Base-by-base conservation (phyloP, 1,284 basidiomycete genomes). In the Marasmius fiardii region DNA sequence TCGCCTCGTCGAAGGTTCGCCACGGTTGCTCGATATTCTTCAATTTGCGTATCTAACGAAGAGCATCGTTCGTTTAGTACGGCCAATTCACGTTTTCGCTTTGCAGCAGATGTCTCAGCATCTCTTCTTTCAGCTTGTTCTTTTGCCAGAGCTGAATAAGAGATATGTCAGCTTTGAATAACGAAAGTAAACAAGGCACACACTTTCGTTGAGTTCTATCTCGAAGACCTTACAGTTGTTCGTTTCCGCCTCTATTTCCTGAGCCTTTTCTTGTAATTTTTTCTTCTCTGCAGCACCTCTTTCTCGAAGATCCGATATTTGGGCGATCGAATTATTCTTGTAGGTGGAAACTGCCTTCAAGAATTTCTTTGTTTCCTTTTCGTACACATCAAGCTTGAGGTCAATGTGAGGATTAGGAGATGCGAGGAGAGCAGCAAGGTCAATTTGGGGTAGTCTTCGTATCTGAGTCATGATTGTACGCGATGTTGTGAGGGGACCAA, bases 51-150 rank as follows among this genome's bases (percentile, higher is more conserved):
- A 55, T 89, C 85, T 14, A 87, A 74, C 7, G 79, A 69, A 0
- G 76, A 67, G 59, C 76, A 79, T 57, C 80, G 80, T 58, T 91
- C 87, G 51, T 78, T 77, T 16, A 87, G 70, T 0, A 79, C 72
- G 0, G 78, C 71, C 7, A 89, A 72, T 62, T 88, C 86, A 16
- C 87, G 79, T 59, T 83, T 83, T 55, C 88, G 78, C 0, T 76
- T 74, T 7, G 82, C 74, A 1, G 87, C 77, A 0, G 81, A 77
- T 1, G 82, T 68, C 63, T 91, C 88, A 0, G 82, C 78, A 52
- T 88, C 86, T 60, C 85, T 86, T 47, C 79, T 73, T 64, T 91
- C 89, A 54, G 84, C 82, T 58, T 84, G 81, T 65, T 92, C 89
- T 55, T 75, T 74, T 62, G 84, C 85, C 41, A 92, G 68, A 12